Conservation (phyloP, 148 eudicot species). For the Chenopodium berlandieri region DNA sequence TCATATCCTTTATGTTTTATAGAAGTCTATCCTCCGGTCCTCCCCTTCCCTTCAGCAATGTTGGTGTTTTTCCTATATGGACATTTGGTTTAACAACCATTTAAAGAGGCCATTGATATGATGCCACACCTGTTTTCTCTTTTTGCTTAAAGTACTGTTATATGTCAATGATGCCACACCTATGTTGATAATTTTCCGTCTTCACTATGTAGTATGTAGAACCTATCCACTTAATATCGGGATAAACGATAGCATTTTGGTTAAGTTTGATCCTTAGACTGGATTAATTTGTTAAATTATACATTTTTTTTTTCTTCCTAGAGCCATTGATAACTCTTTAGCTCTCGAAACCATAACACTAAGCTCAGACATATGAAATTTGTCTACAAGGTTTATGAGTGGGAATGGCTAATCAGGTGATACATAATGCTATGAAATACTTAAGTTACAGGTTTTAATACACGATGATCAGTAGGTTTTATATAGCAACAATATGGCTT, state of each 20-base stretch:
- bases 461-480: neutral
- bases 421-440: neutral
- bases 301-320: neutral
- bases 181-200: neutral
- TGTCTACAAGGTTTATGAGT: no score
- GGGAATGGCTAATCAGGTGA: neutral
- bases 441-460: neutral
- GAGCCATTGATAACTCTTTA: neutral
- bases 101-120: neutral
- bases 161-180: neutral
- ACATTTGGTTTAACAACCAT: neutral
- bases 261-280: neutral
- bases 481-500: neutral
- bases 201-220: neutral
- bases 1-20: neutral
- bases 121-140: neutral
- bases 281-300: neutral
- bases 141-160: neutral
- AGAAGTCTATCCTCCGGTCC: neutral
- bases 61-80: neutral
- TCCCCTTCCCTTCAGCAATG: neutral
- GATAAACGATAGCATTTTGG: neutral
- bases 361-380: neutral
- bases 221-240: neutral
- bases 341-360: neutral